Base-by-base conservation (phyloP, 1,284 basidiomycete species). In the Boletellus sp. region DNA sequence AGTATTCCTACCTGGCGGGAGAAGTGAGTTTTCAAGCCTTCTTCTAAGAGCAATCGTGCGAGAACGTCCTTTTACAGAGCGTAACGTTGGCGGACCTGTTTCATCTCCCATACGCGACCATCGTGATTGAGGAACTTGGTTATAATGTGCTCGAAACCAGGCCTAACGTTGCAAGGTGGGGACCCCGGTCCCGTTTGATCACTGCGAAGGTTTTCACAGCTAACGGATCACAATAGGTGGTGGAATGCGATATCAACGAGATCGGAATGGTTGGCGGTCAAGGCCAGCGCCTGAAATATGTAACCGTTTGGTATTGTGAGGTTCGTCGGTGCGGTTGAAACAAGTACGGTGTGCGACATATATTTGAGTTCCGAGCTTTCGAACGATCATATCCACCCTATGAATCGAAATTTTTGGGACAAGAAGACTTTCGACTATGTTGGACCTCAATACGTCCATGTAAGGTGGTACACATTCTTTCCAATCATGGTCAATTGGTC, bases 41-140 rank as follows among this genome's bases (percentile, higher is more conserved):
- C 2, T 8, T 5, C n/a, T 7, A 8, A 8, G 32, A 26, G 30
- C 5, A 19, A 21, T 22, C 8, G 10, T 35, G 36, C 21, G 39
- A 39, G 8, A 19, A 30, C 16, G 2, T 33, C 16, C 41, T 42
- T 49, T 6, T 30, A 37, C 54, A 80, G 76, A 65, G 69, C 41
- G 30, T 81, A 15, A 78, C 78, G 6, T 66, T 84, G n/a, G 80
- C 75, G 1, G 82, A 85, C 58, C 62, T 85, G 8, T 82, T 75
- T 67, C 80, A 84, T 56, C 65, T 84, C 3, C 77, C 82, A 0
- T 76, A 74, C 50, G 78, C 68, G 13, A 42, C 60, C 15, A 56
- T 70, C 47, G 62, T 77, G 42, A 48, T 68, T 7, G 65, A 69
- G 44, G 55, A 57, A 32, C 53, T 69, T 16, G 56, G 48, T 12